Evolutionary conservation across 1,284 basidiomycete genomes (phyloP).

Genomic region (Golubevia pallescens): DNA sequence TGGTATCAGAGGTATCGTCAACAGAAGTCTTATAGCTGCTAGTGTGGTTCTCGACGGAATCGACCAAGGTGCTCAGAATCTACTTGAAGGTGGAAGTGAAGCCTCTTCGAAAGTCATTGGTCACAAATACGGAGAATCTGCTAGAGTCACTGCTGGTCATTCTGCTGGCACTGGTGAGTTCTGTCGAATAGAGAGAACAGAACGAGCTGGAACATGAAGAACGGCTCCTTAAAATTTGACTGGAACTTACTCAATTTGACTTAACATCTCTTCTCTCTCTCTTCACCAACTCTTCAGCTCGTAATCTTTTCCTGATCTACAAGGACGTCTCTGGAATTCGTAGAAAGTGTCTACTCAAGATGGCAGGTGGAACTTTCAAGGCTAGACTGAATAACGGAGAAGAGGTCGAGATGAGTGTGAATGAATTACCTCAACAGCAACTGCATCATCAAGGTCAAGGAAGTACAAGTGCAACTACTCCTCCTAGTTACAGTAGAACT

Average conservation of each 20-base stretch:
- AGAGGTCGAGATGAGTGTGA: not conserved
- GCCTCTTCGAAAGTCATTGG: slow-evolving; percentile 37
- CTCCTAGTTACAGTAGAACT: not conserved
- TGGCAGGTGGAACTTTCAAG: slow-evolving; percentile 16
- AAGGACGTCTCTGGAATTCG: slow-evolving; percentile 29
- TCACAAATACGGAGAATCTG: slow-evolving; percentile 42
- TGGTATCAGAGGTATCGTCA: slow-evolving; percentile 38
- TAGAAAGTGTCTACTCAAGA: slow-evolving; percentile 23
- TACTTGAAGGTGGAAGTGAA: slow-evolving; percentile 26
- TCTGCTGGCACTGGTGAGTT: not conserved
- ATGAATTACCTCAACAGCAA: not conserved
- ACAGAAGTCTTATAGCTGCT: slow-evolving; percentile 43
- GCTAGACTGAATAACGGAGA: not conserved
- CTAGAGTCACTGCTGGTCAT: slow-evolving; percentile 27
- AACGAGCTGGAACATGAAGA: not conserved
- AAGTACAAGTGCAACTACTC: not conserved
- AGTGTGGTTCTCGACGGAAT: slow-evolving; percentile 42
- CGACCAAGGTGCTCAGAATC: slow-evolving; percentile 30
- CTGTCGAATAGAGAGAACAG: not conserved
- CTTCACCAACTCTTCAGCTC: slow-evolving; percentile 20
- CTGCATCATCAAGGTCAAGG: not conserved
- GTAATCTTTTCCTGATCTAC: slow-evolving; percentile 39
- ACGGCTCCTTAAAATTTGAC: not conserved
- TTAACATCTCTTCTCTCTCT: not conserved
- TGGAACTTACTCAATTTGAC: not conserved